phyloP scores from a whole-genome alignment of 768 basidiomycete species.

The Calocybe indica region DNA sequence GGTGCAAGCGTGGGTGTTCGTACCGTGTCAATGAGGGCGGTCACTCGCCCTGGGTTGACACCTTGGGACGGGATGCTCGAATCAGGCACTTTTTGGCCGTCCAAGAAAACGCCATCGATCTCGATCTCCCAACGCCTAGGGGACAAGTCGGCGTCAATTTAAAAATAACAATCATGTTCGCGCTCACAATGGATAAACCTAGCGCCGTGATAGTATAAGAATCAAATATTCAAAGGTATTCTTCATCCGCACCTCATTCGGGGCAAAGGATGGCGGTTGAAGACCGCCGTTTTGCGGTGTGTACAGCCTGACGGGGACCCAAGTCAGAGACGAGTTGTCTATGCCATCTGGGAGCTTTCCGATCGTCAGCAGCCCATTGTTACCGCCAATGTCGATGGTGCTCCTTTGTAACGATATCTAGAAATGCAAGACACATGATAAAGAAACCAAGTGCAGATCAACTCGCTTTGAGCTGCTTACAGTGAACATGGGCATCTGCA shows the following conservation, averaged over 20 bases:
- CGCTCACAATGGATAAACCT: slow-evolving; percentile 34
- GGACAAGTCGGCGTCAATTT: background rate
- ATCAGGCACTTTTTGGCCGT: slow-evolving; percentile 46
- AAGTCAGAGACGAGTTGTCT: slow-evolving; percentile 50
- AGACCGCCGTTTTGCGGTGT: slow-evolving; percentile 48
- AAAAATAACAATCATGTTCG: background rate
- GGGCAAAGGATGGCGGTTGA: slow-evolving; percentile 43
- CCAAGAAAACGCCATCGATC: slow-evolving; percentile 59
- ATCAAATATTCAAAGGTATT: background rate
- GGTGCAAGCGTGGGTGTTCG: background rate
- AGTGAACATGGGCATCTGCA: slow-evolving; percentile 46
- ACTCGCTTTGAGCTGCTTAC: slow-evolving; percentile 15
- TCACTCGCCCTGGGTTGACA: slow-evolving; percentile 30
- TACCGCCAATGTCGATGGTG: slow-evolving; percentile 50
- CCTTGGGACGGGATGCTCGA: slow-evolving; percentile 40
- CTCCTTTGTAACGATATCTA: slow-evolving; percentile 52
- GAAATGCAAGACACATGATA: background rate
- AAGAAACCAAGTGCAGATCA: no score
- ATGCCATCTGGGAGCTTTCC: slow-evolving; percentile 56
- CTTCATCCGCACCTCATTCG: slow-evolving; percentile 43
- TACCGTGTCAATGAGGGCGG: slow-evolving; percentile 66
- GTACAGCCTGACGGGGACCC: slow-evolving; percentile 64
- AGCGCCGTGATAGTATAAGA: background rate
- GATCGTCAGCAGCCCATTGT: slow-evolving; percentile 49
- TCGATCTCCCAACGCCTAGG: slow-evolving; percentile 58